Conservation (phyloP, 345 rosid genomes). For the Populus deltoides region DNA sequence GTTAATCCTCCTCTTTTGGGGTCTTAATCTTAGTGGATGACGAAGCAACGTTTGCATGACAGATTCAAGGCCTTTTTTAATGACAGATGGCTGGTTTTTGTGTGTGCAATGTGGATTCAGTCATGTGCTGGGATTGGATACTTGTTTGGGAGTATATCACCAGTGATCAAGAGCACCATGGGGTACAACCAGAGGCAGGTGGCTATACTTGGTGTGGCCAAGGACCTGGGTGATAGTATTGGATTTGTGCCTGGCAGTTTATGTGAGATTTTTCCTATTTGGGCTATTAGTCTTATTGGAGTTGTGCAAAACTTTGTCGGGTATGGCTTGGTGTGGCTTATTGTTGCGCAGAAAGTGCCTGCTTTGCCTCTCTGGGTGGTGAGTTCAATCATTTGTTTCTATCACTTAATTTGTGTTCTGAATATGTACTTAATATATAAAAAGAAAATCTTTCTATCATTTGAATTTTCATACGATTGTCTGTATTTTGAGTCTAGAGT, state of each 20-base stretch:
- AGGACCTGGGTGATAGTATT: slow-evolving; percentile 72
- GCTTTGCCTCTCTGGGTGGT: slow-evolving; percentile 84
- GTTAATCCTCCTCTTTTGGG: too few species aligned
- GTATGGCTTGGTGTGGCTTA: slow-evolving; percentile 73
- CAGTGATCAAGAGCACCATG: slow-evolving; percentile 56
- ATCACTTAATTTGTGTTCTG: not conserved
- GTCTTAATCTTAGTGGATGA: not conserved
- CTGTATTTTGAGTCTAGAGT: not conserved
- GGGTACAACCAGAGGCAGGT: slow-evolving; percentile 76
- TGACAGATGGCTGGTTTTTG: slow-evolving; percentile 82
- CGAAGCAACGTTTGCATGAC: slow-evolving; percentile 20
- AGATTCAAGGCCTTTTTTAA: slow-evolving; percentile 33
- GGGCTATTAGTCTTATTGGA: slow-evolving; percentile 61
- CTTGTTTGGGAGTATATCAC: slow-evolving; percentile 83
- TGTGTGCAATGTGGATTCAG: slow-evolving; percentile 81
- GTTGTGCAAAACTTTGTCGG: slow-evolving; percentile 60
- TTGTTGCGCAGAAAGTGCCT: slow-evolving; percentile 47
- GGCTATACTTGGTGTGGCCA: slow-evolving; percentile 76
- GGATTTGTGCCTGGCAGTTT: slow-evolving; percentile 63
- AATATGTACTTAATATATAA: not conserved
- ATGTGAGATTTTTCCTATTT: slow-evolving; percentile 56
- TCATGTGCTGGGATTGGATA: slow-evolving; percentile 77
- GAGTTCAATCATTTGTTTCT: slow-evolving; percentile 25
- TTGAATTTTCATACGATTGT: not conserved
- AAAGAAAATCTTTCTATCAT: not conserved